Base-by-base conservation (phyloP, 345 rosid genomes). In the Citrus maxima region DNA sequence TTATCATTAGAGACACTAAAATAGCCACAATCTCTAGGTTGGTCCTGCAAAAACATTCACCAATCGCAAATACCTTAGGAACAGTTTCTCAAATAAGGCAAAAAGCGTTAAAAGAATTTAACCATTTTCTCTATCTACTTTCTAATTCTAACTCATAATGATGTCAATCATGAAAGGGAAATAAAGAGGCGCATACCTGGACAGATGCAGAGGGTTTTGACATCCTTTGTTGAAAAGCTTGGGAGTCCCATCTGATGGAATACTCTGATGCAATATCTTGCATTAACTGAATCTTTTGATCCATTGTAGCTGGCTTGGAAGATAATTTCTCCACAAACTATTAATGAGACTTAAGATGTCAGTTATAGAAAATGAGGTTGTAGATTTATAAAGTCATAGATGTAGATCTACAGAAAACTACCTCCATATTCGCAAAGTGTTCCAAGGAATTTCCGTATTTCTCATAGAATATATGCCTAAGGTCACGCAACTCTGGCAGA, bases 401-500 rank as follows among this genome's bases (percentile, higher is more conserved):
- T 34, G 64, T 37, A 72, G 32, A 74, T 75, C 65, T 14, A 10
- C 70, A 3, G 67, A 81, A 69, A 72, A 82, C 74, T 86, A 94
- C 99, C 98, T 92, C 91, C 74, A 87, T 86, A 84, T 89, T 90
- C 62, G 86, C 90, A 87, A 83, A 93, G 55, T 90, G 79, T 62
- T 85, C 92, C 74, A 94, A 74, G 65, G 98, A 87, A 90, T 80
- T 88, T 76, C 85, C 90, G 25, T 94, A 96, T 89, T 88, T 94
- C 83, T 96, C 94, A 8, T 86, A 88, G 84, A 96, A 94, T 63
- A 85, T 83, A 56, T 93, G 88, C 89, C 99, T 94, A 46, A 96
- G 91, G 38, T 94, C 97, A 30, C 94, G 95, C 70, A 96, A 71
- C 87, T 96, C 98, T 0, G 97, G 99, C 80, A 96, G 78, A 85